Percentiles rank a stretch among this genome's conserved stretches.
phyloP scores from a whole-genome alignment of 306 rosid genomes.

The Quercus mongolica region DNA sequence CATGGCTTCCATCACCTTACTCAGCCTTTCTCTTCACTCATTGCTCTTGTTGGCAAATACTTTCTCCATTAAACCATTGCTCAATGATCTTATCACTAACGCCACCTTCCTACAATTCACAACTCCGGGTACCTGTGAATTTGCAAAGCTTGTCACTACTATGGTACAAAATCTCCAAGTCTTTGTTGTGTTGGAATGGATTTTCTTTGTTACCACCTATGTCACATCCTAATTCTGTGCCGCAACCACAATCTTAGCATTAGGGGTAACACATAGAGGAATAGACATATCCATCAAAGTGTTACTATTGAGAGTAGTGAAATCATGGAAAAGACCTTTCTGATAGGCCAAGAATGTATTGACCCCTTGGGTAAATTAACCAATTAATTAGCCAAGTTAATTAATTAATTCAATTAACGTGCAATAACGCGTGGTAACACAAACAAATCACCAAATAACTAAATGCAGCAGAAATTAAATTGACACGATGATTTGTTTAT shows the following conservation, averaged over 20 bases:
- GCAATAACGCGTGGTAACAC: no score
- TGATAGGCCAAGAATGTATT: no score
- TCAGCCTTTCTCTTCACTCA: conserved; percentile 4
- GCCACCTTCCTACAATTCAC: neutral
- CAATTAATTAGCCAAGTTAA: no score
- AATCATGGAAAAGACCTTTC: conserved; percentile 8
- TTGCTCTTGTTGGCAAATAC: neutral
- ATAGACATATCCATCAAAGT: neutral
- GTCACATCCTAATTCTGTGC: conserved; percentile 1
- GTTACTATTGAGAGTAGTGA: neutral
- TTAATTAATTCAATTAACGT: no score
- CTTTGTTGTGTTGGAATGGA: neutral
- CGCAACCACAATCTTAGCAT: neutral
- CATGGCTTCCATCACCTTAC: conserved; percentile 3
- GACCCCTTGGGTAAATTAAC: no score
- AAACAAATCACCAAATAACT: no score
- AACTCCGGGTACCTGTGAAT: neutral
- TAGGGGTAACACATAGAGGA: neutral
- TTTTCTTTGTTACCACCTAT: conserved; percentile 12
- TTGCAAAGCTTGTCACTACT: neutral
- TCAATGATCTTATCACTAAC: neutral
- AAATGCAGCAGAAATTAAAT: no score
- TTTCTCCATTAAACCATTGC: neutral
- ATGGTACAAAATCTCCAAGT: neutral
- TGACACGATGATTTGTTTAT: no score